phyloP scores from a whole-genome alignment of 1,284 basidiomycete species.

The Stereum hirsutum region DNA sequence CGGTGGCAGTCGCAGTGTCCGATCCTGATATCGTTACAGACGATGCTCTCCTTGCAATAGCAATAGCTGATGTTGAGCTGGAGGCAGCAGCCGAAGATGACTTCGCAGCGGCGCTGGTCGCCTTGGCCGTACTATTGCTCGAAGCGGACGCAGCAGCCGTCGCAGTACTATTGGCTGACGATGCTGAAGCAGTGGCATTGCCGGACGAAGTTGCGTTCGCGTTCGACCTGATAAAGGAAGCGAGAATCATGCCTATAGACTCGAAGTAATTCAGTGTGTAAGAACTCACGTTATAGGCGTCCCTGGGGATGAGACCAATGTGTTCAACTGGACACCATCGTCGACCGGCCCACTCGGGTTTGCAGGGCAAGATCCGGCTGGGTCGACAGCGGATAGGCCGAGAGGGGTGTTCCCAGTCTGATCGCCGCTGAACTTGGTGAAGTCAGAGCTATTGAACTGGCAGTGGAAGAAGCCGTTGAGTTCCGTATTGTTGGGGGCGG shows the following conservation, averaged over 20 bases:
- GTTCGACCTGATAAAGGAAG: no score
- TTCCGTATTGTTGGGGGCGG: constrained; percentile 28
- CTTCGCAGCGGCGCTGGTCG: not conserved
- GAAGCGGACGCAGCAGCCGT: no score
- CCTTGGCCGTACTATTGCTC: not conserved
- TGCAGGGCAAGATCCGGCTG: constrained; percentile 31
- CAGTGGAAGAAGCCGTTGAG: constrained; percentile 35
- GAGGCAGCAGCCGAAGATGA: not conserved
- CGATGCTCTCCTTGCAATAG: no score
- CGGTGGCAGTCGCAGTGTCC: constrained; percentile 11
- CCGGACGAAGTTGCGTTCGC: no score
- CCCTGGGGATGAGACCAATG: constrained; percentile 8
- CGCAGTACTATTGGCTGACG: no score
- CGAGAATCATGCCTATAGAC: no score
- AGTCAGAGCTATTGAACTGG: constrained; percentile 26
- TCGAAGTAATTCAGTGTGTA: no score
- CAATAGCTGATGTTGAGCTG: no score
- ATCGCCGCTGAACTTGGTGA: constrained; percentile 24
- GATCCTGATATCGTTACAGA: no score
- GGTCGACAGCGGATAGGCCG: constrained; percentile 22
- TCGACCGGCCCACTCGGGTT: constrained; percentile 29
- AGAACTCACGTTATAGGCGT: not conserved
- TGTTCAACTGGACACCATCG: constrained; percentile 41
- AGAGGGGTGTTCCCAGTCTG: constrained; percentile 28
- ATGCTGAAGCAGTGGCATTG: no score